Evolutionary conservation across 1,139 yeast species (phyloP).

Genomic region (Debaryomycetaceae sp.): DNA sequence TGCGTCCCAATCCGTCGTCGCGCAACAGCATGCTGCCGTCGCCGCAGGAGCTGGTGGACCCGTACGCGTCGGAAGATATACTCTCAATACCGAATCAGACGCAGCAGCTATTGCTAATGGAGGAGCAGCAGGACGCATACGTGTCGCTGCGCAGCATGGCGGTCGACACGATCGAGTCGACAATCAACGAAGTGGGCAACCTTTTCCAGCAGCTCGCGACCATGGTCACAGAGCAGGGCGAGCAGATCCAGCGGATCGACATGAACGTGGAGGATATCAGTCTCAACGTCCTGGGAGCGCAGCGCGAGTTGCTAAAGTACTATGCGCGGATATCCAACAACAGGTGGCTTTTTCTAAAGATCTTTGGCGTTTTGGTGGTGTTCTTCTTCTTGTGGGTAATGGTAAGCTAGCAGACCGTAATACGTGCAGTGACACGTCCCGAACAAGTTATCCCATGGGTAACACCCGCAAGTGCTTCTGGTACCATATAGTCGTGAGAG

Average conservation of each 20-base stretch:
- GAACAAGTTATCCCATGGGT: too few relatives aligned
- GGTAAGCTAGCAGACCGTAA: constrained; percentile 54
- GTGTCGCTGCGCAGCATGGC: constrained; percentile 80
- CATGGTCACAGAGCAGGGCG: constrained; percentile 97
- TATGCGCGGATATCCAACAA: constrained; percentile 82
- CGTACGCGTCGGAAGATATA: constrained; percentile 24
- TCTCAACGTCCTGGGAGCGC: constrained; percentile 86
- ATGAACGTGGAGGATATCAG: constrained; percentile 90
- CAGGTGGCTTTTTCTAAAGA: constrained; percentile 83
- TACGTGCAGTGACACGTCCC: too few relatives aligned
- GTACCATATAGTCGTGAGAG: too few relatives aligned
- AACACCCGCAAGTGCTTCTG: too few relatives aligned
- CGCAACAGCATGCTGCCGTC: constrained; percentile 12
- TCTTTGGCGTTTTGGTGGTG: constrained; percentile 76
- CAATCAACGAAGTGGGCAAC: constrained; percentile 93
- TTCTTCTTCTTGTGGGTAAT: constrained; percentile 73
- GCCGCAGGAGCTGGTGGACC: constrained; percentile 18
- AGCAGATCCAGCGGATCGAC: constrained; percentile 89
- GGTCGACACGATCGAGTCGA: constrained; percentile 89
- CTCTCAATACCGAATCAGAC: constrained; percentile 66
- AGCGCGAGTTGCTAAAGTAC: constrained; percentile 82
- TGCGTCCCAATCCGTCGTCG: too few relatives aligned
- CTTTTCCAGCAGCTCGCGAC: constrained; percentile 91
- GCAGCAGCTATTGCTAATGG: constrained; percentile 60
- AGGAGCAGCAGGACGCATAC: constrained; percentile 68